Evolutionary conservation across 352 stramenopile species (phyloP).

Genomic region (Globisporangium cederbergense): DNA sequence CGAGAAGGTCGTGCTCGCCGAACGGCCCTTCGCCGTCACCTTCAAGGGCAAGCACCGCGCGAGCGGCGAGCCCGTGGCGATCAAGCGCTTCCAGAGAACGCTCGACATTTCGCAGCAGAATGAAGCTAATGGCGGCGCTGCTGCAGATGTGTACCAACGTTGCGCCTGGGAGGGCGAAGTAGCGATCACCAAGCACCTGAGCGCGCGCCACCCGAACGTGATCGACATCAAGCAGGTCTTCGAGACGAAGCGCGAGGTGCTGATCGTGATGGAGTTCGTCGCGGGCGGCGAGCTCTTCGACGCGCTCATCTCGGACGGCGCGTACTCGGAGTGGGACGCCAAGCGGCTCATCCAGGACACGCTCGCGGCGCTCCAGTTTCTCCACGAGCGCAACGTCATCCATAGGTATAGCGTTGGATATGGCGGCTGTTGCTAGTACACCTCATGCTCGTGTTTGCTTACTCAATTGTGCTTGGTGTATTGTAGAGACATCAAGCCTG

Average conservation of each 20-base stretch:
- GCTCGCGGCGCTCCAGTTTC: conserved; percentile 51
- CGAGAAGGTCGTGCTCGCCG: conserved; percentile 35
- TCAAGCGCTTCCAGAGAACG: conserved; percentile 65
- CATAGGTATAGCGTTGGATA: conserved; percentile 33
- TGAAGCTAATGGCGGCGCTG: background rate
- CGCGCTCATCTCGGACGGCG: conserved; percentile 61
- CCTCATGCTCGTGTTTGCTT: conserved; percentile 18
- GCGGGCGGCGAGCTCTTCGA: conserved; percentile 68
- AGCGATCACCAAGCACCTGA: conserved; percentile 40
- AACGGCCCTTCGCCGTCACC: conserved; percentile 47
- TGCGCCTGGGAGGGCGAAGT: conserved; percentile 47
- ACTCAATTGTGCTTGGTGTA: conserved; percentile 1
- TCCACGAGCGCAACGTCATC: conserved; percentile 71
- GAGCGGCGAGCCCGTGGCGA: conserved; percentile 32
- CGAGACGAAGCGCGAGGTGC: conserved; percentile 45
- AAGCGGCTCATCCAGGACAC: conserved; percentile 43
- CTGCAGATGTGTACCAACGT: background rate
- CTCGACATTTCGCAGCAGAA: conserved; percentile 3
- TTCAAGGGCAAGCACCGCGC: conserved; percentile 37
- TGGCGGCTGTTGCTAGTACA: background rate
- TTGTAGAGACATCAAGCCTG: conserved; percentile 72
- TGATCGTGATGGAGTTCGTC: conserved; percentile 59
- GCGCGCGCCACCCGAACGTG: conserved; percentile 52
- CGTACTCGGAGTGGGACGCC: conserved; percentile 75
- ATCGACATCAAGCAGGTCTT: conserved; percentile 48